Conservation (phyloP, 164 flowering plant species). For the Protea cynaroides region DNA sequence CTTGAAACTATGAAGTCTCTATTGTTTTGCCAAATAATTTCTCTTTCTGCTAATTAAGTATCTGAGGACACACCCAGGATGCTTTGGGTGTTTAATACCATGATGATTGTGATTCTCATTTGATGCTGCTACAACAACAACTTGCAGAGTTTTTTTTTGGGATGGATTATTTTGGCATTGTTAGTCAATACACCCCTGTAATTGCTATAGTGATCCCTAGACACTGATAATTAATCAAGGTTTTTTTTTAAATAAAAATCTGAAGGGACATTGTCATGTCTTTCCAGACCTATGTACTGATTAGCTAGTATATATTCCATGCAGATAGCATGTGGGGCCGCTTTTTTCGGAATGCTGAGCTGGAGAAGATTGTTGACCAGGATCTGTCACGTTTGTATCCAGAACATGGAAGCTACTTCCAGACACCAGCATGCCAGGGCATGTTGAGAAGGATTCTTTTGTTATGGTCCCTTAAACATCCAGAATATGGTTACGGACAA, state of each 20-base stretch:
- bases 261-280: not conserved
- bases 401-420: conserved; percentile 88
- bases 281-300: not conserved
- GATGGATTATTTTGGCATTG: too few relatives aligned
- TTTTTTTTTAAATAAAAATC: not conserved
- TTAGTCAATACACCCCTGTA: too few relatives aligned
- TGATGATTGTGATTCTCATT: too few relatives aligned
- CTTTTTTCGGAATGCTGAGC: conserved; percentile 85
- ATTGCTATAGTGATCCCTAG: too few relatives aligned
- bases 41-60: not conserved
- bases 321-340: conserved; percentile 98
- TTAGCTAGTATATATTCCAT: conserved; percentile 6
- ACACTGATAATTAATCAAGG: too few relatives aligned
- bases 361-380: conserved; percentile 88
- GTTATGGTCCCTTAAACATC: conserved; percentile 89
- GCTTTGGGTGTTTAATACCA: not conserved
- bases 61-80: not conserved
- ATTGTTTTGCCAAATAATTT: not conserved
- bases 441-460: conserved; percentile 74
- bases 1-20: not conserved
- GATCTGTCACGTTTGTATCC: conserved; percentile 94
- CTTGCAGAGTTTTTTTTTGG: too few relatives aligned
- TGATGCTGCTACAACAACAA: too few relatives aligned
- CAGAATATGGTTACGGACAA: conserved; percentile 86
- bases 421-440: conserved; percentile 78